These are phyloP conservation scores for Neonectria ditissima DNA, from an alignment of 2,329 filamentous ascomycete species.

Conservation along the genomic window DNA sequence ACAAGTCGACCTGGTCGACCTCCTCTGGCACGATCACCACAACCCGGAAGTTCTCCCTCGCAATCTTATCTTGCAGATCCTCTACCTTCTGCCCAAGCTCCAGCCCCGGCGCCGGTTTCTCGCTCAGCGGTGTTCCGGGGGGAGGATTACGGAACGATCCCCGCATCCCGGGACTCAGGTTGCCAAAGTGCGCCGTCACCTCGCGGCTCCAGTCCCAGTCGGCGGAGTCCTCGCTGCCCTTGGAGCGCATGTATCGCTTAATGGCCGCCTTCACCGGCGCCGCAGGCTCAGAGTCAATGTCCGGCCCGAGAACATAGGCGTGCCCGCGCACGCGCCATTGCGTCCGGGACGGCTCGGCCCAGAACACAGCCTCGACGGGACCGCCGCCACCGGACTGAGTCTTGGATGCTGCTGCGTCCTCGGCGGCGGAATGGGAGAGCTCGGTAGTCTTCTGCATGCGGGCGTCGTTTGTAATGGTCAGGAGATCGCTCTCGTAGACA, in stretches of 20 bases:
- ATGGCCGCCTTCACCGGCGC: slow-evolving; percentile 70
- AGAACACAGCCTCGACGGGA: slow-evolving; percentile 85
- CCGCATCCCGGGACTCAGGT: slow-evolving; percentile 83
- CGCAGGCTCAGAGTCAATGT: slow-evolving; percentile 63
- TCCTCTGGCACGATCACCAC: slow-evolving; percentile 84
- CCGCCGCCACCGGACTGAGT: slow-evolving; percentile 70
- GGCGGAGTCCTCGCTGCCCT: slow-evolving; percentile 48
- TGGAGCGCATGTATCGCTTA: slow-evolving; percentile 69
- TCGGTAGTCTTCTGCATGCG: slow-evolving; percentile 87
- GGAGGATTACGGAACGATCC: slow-evolving; percentile 79
- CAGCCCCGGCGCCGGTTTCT: slow-evolving; percentile 58
- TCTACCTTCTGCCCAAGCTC: slow-evolving; percentile 73
- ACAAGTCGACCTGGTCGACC: slow-evolving; percentile 80
- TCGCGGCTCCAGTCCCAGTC: slow-evolving; percentile 84
- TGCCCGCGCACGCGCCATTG: slow-evolving; percentile 89
- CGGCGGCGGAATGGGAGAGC: slow-evolving; percentile 64
- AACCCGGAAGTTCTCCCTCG: slow-evolving; percentile 82
- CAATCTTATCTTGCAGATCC: slow-evolving; percentile 76
- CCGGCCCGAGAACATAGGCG: slow-evolving; percentile 79
- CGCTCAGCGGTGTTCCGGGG: slow-evolving; percentile 71
- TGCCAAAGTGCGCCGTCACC: slow-evolving; percentile 89
- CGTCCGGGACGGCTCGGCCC: slow-evolving; percentile 75
- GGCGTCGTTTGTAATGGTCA: slow-evolving; percentile 87
- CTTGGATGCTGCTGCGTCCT: slow-evolving; percentile 32
- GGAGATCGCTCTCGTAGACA: slow-evolving; percentile 79